Evolutionary conservation across 2,329 filamentous ascomycete genomes (phyloP), one percentile per base, ranked within the genome.

Genomic region (Cyphellophora europaea): DNA sequence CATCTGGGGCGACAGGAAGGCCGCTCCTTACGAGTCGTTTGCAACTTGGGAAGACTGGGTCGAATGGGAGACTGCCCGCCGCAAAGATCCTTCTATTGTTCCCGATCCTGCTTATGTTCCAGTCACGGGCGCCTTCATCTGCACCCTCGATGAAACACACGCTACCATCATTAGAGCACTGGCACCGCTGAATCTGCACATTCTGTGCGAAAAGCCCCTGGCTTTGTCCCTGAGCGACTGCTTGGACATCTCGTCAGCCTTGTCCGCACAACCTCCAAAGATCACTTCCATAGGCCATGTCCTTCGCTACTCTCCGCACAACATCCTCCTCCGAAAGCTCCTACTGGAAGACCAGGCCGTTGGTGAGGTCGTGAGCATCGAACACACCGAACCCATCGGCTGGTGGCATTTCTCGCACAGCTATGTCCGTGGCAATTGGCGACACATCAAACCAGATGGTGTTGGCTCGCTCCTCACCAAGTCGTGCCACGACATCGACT

Each of bases 331-430:
- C 17, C 77, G 87, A 32, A 78, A 81, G 53, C 63, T 96, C 11
- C 67, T 96, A 4, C 69, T 87, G 1, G 71, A 82, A 44, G 76
- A 93, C 34, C 70, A 71, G 10, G 74, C 79, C 10, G 80, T 98
- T 51, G 91, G 91, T 5, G 82, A 95, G 36, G 67, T 95, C 18
- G 65, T 93, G 34, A 89, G 82, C 25, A 70, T 94, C 25, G 83
- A 93, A 44, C 91, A 96, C 58, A 91, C 85, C 0, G 91, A 96
- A 57, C 91, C 91, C 0, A 80, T 98, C 0, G 91, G 91, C 1
- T 93, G 82, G 79, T 96, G 87, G 85, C 91, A 96, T 56, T 96
- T 93, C 55, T 71, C 82, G 1, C 88, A 94, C 56, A 86, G 79
- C 27, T 94, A 89, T 49, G 89, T 96, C 21, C 74, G 76, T 30